Base-by-base conservation (phyloP, 345 rosid species). In the Populus pruinosa region DNA sequence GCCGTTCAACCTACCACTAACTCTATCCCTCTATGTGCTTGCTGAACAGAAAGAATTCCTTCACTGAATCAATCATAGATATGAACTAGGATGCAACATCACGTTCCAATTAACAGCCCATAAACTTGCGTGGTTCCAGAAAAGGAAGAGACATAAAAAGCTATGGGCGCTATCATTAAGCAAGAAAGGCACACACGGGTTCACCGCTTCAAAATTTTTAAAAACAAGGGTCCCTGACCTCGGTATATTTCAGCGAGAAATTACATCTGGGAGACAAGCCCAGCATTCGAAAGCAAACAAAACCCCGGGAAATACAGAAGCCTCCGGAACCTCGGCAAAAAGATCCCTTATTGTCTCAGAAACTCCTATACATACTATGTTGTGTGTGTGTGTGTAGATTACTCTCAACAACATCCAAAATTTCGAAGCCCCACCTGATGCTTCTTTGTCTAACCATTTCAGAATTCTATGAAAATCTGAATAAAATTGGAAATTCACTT, bases 341-440 rank as follows among this genome's bases (percentile, higher is more conserved):
- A 77, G 39, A 73, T 55, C 72, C 74, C 77, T 25, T 59, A 72
- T 64, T 79, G 61, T 36, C 79, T 70, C 79, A 47, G 71, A 49
- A 33, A 72, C 79, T 79, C 75, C 74, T 82, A 61, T 68, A 71
- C 83, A 59, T 20, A 2, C 25, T 55, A 55, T 21, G 23, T 53
- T 18, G n/a, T 20, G n/a, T 50, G 61, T 56, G 3, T 56, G 29
- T 59, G 0, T 53, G 1, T 10, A 10, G 11, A 23, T 59, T 64
- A 59, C 59, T 79, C 41, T 44, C 43, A 67, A 49, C 70, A 78
- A 31, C 78, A 49, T 56, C 82, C 87, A 87, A 87, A 87, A 87
- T 65, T 84, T 85, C 76, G 89, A 79, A 83, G 90, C 88, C 84
- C 77, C 78, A 53, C 27, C 36, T 9, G 59, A 76, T 63, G 78